Percentiles rank a stretch among this genome's conserved stretches.
These are phyloP conservation scores for Cryptosporidium meleagridis DNA, from an alignment of 169 alveolate species.

Conservation along the genomic window DNA sequence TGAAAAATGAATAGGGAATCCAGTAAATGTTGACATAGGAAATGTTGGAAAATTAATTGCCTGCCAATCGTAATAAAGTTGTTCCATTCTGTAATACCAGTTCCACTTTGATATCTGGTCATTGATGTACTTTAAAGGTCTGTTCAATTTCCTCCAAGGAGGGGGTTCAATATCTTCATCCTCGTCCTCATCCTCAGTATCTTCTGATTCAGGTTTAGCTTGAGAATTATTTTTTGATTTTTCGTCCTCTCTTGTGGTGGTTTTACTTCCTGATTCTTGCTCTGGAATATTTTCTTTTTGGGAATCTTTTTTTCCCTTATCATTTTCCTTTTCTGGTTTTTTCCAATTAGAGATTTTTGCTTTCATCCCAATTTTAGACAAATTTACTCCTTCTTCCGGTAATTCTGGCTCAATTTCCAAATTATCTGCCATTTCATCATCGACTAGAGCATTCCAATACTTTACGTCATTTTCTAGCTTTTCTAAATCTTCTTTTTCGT, in stretches of 20 bases:
- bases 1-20: conserved; percentile 88
- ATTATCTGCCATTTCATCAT: conserved; percentile 26
- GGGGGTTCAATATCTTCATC: conserved; percentile 76
- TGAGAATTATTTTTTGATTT: conserved; percentile 18
- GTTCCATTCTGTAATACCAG: conserved; percentile 88
- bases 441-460: conserved; percentile 55
- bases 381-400: conserved; percentile 71
- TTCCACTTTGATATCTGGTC: conserved; percentile 85
- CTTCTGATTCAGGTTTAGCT: conserved; percentile 7
- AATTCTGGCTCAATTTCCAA: conserved; percentile 19
- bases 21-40: conserved; percentile 86
- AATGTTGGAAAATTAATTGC: conserved; percentile 84
- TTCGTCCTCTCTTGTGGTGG: neutral
- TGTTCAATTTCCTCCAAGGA: conserved; percentile 80
- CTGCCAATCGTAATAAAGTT: conserved; percentile 84
- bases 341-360: conserved; percentile 35
- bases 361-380: conserved; percentile 71
- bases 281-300: conserved; percentile 13
- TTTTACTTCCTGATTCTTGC: neutral
- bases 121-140: conserved; percentile 79
- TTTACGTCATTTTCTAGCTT: conserved; percentile 14
- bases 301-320: conserved; percentile 23
- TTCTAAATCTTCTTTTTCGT: conserved; percentile 7
- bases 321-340: conserved; percentile 20
- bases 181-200: conserved; percentile 52